A percentile compares a stretch with the other conserved stretches of the same genome.
Evolutionary conservation across 2,329 filamentous ascomycete species (phyloP).

Genomic region (Talaromyces sp.): DNA sequence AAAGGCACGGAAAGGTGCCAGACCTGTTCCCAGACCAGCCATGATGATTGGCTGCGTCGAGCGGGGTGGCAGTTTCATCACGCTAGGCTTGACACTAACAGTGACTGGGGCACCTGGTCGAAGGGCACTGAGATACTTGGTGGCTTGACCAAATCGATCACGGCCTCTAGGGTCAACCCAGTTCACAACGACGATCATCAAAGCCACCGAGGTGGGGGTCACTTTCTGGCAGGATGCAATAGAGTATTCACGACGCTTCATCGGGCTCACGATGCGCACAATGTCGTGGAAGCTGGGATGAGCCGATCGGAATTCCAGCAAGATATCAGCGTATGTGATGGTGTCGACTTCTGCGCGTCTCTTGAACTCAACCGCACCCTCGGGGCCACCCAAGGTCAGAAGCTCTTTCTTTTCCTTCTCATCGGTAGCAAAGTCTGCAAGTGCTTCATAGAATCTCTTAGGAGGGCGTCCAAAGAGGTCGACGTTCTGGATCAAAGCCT

Average conservation of each 20-base stretch:
- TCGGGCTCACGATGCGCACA: slow-evolving; percentile 75
- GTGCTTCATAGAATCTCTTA: slow-evolving; percentile 94
- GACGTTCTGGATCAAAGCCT: slow-evolving; percentile 84
- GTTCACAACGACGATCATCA: slow-evolving; percentile 96
- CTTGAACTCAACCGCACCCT: slow-evolving; percentile 88
- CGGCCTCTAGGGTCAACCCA: slow-evolving; percentile 88
- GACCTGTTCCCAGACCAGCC: slow-evolving; percentile 95
- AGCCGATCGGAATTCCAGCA: slow-evolving; percentile 85
- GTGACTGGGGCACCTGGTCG: slow-evolving; percentile 73
- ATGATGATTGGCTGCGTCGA: slow-evolving; percentile 94
- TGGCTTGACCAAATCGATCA: slow-evolving; percentile 87
- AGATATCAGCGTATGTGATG: slow-evolving; percentile 81
- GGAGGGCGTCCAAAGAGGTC: slow-evolving; percentile 96
- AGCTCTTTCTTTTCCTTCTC: slow-evolving; percentile 78
- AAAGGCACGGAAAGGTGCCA: slow-evolving; percentile 98
- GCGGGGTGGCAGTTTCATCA: slow-evolving; percentile 93
- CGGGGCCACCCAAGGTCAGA: slow-evolving; percentile 66
- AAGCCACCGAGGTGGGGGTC: slow-evolving; percentile 77
- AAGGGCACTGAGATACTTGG: slow-evolving; percentile 77
- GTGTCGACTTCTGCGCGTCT: slow-evolving; percentile 85
- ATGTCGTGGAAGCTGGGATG: slow-evolving; percentile 86
- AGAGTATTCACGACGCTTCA: slow-evolving; percentile 98
- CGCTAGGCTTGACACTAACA: slow-evolving; percentile 92
- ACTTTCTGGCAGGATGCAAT: slow-evolving; percentile 97
- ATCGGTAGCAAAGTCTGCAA: slow-evolving; percentile 80